phyloP scores from a whole-genome alignment of 192 early-diverging fungal species.

The Jimgerdemannia flammicorona region DNA sequence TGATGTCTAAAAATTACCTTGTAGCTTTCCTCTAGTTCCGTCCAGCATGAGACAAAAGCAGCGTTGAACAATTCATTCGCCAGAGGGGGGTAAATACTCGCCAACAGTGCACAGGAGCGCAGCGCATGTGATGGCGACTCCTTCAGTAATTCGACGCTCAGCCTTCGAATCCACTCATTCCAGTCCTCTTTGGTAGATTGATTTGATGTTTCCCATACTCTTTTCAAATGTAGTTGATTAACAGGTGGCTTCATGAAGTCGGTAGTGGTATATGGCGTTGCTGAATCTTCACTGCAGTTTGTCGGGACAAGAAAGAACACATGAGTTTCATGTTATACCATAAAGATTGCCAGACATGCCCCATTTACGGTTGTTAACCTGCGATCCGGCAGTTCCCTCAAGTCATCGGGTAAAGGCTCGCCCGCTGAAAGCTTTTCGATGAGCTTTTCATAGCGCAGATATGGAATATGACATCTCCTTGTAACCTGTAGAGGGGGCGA shows the following conservation, averaged over 20 bases:
- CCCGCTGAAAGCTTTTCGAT: constrained; percentile 71
- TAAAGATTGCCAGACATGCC: too few relatives aligned
- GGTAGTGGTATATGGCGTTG: too few relatives aligned
- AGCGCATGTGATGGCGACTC: constrained; percentile 97
- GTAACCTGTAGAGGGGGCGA: too few relatives aligned
- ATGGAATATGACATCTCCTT: too few relatives aligned
- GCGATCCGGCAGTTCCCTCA: too few relatives aligned
- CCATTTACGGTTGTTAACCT: too few relatives aligned
- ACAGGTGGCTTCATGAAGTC: constrained; percentile 29
- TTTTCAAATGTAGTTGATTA: constrained; percentile 80
- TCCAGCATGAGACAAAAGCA: constrained; percentile 96
- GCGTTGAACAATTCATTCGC: constrained; percentile 93
- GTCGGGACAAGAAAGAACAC: too few relatives aligned
- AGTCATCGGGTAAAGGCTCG: constrained; percentile 68
- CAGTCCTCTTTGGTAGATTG: constrained; percentile 91
- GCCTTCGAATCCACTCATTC: constrained; percentile 89
- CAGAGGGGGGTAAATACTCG: constrained; percentile 73
- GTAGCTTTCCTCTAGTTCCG: constrained; percentile 83
- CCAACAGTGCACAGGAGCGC: constrained; percentile 83
- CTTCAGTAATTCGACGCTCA: constrained; percentile 88
- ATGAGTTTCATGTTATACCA: too few relatives aligned
- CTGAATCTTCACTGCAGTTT: too few relatives aligned
- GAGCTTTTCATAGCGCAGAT: constrained; percentile 64
- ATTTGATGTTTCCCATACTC: constrained; percentile 84
- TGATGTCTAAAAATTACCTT: constrained; percentile 23